Conservation (phyloP, 768 basidiomycete species). For the Pseudohyphozyma bogoriensis region DNA sequence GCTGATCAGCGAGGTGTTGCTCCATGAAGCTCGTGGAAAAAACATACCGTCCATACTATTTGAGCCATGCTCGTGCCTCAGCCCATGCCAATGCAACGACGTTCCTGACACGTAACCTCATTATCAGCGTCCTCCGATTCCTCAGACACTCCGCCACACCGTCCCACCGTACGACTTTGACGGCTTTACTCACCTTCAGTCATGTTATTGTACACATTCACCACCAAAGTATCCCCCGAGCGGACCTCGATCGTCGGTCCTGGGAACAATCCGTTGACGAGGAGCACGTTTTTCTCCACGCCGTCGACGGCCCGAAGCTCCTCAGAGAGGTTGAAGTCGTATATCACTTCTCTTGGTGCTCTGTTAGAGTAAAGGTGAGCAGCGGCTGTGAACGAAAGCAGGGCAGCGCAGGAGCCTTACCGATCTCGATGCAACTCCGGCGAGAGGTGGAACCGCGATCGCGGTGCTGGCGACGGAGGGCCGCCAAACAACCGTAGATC, state of each 20-base stretch:
- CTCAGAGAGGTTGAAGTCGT: not conserved
- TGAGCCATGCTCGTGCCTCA: not conserved
- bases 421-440: not conserved
- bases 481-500: too few relatives aligned
- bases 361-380: not conserved
- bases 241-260: constrained; percentile 28
- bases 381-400: not conserved
- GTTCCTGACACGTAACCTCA: not conserved
- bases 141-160: too few relatives aligned
- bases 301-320: constrained; percentile 21
- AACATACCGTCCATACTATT: too few relatives aligned
- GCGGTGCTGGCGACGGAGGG: too few relatives aligned
- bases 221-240: constrained; percentile 19
- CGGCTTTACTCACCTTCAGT: constrained; percentile 8
- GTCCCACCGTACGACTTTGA: too few relatives aligned
- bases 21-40: not conserved
- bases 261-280: constrained; percentile 24
- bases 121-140: not conserved
- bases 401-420: not conserved
- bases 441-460: constrained; percentile 1
- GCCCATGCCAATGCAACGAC: not conserved
- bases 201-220: constrained; percentile 18
- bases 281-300: constrained; percentile 19
- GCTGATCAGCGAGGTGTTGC: constrained; percentile 5
- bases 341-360: not conserved